Percentiles rank a stretch among this genome's conserved stretches.
Evolutionary conservation across 2,329 filamentous ascomycete species (phyloP).

Genomic region (Monilinia polystroma): DNA sequence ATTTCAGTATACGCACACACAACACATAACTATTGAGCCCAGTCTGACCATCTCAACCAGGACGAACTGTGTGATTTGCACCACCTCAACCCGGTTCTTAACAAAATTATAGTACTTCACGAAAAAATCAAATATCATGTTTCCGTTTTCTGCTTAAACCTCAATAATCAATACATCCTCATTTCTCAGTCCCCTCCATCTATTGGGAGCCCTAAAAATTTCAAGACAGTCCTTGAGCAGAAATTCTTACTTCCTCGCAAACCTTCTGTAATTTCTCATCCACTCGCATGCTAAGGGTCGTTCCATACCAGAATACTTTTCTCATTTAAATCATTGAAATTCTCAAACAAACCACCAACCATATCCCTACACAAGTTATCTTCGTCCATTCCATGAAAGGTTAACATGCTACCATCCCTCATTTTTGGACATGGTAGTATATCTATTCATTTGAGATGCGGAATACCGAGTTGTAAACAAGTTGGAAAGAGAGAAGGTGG

Average conservation of each 20-base stretch:
- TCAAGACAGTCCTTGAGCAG: slow-evolving; percentile 36
- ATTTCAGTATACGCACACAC: too few relatives aligned
- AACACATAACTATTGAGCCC: not conserved
- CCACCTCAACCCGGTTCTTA: not conserved
- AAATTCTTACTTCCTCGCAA: slow-evolving; percentile 44
- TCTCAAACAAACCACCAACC: slow-evolving; percentile 46
- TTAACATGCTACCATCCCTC: slow-evolving; percentile 45
- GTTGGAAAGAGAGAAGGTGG: slow-evolving; percentile 44
- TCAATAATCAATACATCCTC: slow-evolving; percentile 31
- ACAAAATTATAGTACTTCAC: too few relatives aligned
- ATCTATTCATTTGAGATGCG: slow-evolving; percentile 47
- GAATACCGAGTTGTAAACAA: slow-evolving; percentile 41
- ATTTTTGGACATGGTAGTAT: slow-evolving; percentile 43
- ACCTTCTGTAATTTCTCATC: slow-evolving; percentile 47
- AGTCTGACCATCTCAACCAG: not conserved
- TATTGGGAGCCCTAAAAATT: slow-evolving; percentile 41
- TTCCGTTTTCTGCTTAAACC: not conserved
- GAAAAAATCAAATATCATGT: not conserved
- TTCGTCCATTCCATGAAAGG: slow-evolving; percentile 43
- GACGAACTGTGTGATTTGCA: not conserved
- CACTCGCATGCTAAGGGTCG: slow-evolving; percentile 43
- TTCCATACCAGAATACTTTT: slow-evolving; percentile 47
- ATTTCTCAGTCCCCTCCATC: slow-evolving; percentile 40
- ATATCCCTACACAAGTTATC: slow-evolving; percentile 47
- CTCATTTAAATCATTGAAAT: slow-evolving; percentile 44